A percentile compares a stretch with the other conserved stretches of the same genome.
Conservation (phyloP, 2,329 filamentous ascomycete genomes). For the Cadophora gregata region DNA sequence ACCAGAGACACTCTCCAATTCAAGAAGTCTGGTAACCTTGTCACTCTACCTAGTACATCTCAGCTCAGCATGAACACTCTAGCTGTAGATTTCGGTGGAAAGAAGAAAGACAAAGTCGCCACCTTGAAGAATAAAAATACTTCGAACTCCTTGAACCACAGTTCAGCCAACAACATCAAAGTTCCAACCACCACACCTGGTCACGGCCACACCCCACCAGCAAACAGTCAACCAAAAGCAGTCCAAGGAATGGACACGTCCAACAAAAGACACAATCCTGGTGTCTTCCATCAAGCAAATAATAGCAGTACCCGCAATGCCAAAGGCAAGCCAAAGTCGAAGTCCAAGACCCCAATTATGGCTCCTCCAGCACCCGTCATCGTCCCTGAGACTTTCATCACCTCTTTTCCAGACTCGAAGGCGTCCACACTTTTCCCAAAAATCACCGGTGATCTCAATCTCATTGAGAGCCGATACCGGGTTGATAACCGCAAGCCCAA, state of each 20-base stretch:
- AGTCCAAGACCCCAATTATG: not conserved
- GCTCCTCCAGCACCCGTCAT: not conserved
- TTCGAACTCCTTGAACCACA: not conserved
- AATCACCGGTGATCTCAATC: constrained; percentile 27
- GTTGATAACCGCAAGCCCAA: constrained; percentile 6
- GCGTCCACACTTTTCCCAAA: constrained; percentile 33
- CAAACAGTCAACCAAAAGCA: not conserved
- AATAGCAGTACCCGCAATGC: not conserved
- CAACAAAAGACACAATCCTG: not conserved
- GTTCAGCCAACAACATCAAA: not conserved
- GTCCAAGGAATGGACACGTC: not conserved
- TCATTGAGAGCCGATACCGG: constrained; percentile 18
- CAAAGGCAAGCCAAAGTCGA: not conserved
- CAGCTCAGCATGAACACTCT: not conserved
- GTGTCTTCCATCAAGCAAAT: too few species aligned
- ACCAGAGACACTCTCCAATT: not conserved
- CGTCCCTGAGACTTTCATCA: not conserved
- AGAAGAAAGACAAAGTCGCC: not conserved
- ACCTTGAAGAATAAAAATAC: not conserved
- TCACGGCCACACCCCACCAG: not conserved
- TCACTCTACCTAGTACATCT: not conserved
- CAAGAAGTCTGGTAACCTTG: not conserved
- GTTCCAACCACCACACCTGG: not conserved
- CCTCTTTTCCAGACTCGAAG: not conserved
- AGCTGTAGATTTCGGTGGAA: not conserved